These are phyloP conservation scores for Hypsizygus marmoreus DNA, from an alignment of 768 basidiomycete species.

Conservation along the genomic window DNA sequence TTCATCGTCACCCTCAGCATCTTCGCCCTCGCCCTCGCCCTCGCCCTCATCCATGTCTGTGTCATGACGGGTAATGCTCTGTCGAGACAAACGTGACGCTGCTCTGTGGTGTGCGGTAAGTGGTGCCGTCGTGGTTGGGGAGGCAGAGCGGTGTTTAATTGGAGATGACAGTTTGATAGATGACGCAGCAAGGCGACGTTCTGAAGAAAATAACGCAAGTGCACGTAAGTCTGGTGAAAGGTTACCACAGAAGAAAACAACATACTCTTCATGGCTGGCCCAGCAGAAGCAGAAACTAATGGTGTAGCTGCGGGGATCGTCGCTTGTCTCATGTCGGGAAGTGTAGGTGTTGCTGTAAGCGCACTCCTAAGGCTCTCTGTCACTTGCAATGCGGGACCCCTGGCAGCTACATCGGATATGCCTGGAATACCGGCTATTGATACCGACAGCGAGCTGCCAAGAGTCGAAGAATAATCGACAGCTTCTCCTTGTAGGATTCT, in stretches of 20 bases:
- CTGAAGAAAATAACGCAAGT: conserved; percentile 23
- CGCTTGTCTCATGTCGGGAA: conserved; percentile 27
- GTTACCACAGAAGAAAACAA: conserved; percentile 3
- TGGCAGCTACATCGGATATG: conserved; percentile 1
- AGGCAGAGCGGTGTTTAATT: conserved; percentile 44
- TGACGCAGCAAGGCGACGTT: conserved; percentile 40
- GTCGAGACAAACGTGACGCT: conserved; percentile 49
- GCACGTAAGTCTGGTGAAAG: neutral
- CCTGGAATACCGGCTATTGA: conserved; percentile 1
- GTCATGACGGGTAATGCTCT: conserved; percentile 37
- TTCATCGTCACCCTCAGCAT: conserved; percentile 48
- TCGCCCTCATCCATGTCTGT: conserved; percentile 41
- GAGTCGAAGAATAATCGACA: conserved; percentile 29
- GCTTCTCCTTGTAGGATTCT: conserved; percentile 49
- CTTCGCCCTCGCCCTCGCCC: conserved; percentile 42
- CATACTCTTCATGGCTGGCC: conserved; percentile 44
- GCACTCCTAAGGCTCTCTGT: conserved; percentile 46
- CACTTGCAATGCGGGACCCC: conserved; percentile 38
- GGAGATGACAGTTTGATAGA: conserved; percentile 46
- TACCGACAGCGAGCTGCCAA: conserved; percentile 15
- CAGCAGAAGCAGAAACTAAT: conserved; percentile 20
- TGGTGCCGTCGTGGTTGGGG: conserved; percentile 38
- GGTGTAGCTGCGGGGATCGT: conserved; percentile 22
- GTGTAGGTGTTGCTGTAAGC: conserved; percentile 32
- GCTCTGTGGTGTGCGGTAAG: conserved; percentile 34